Evolutionary conservation across 2,329 filamentous ascomycete genomes (phyloP), one percentile per base, ranked within the genome.

Genomic region (Curvularia hawaiiensis): DNA sequence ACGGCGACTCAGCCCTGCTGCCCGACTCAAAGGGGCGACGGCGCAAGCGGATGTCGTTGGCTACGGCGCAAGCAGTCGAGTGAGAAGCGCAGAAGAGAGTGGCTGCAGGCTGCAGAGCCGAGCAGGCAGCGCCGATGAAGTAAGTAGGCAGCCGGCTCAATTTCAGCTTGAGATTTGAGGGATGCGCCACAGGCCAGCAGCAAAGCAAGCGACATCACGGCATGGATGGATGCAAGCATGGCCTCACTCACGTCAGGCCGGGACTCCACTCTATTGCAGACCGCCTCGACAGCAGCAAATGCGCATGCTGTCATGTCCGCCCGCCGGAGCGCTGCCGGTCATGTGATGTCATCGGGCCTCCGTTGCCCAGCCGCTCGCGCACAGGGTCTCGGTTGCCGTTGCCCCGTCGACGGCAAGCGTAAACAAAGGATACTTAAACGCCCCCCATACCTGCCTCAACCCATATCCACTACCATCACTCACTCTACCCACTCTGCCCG

Each of bases 361-460:
- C 20, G 53, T 56, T 50, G 53, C 55, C 48, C 56, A 47, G 52
- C 45, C 33, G 56, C 54, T 41, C 64, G 54, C 57, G 57, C 30
- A 47, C 64, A 57, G 53, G 54, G 58, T 58, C 58, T 56, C 46
- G 47, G n/a, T 39, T 54, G 44, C 50, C 55, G 70, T 75, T 65
- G 59, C 72, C 66, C 41, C 51, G 70, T 61, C 72, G 68, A 75
- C 73, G 51, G 51, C 50, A 48, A 56, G 51, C 62, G 65, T 74
- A 74, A 75, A 75, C 71, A 75, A 70, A 66, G 39, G 33, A 54
- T 74, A 75, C 70, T 74, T 74, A 75, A 75, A 50, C 59, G 56
- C 62, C 55, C 55, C 55, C 59, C 51, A 60, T 57, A 57, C 63
- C 66, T 67, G 63, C 66, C 66, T 48, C 56, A 49, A 20, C 45